phyloP scores from a whole-genome alignment of 2,329 filamentous ascomycete species.

The Beauveria sp. region DNA sequence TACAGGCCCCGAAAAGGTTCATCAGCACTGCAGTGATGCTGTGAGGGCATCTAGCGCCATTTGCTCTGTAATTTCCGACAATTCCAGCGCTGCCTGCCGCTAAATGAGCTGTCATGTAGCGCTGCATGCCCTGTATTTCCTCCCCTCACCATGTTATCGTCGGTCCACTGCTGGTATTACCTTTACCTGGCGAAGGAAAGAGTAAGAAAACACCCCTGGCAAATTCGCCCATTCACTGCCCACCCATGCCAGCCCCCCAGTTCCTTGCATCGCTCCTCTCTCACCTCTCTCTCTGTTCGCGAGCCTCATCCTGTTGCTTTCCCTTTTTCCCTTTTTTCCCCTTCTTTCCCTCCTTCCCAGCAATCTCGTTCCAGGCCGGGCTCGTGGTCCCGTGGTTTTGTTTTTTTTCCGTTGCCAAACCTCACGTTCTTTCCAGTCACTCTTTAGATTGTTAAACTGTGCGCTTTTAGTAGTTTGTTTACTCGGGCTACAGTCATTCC shows the following conservation, averaged over 20 bases:
- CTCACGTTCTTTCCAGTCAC: constrained; percentile 7
- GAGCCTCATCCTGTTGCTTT: constrained; percentile 2
- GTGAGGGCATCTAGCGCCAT: background rate
- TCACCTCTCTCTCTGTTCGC: background rate
- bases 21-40: background rate
- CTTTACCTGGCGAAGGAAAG: background rate
- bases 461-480: constrained; percentile 1
- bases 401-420: background rate
- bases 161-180: background rate
- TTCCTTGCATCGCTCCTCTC: background rate
- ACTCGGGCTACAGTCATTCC: constrained; percentile 10
- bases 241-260: background rate
- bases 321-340: constrained; percentile 1
- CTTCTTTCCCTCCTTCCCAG: background rate
- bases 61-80: background rate
- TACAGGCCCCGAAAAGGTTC: background rate
- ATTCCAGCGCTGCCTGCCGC: background rate
- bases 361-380: constrained; percentile 11
- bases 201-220: background rate
- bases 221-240: background rate
- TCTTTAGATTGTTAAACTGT: constrained; percentile 3
- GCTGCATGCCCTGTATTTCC: background rate
- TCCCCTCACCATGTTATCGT: background rate
- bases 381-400: constrained; percentile 8
- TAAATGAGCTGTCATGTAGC: background rate